Conservation (phyloP, 352 stramenopile genomes). For the Phytophthora chlamydospora region DNA sequence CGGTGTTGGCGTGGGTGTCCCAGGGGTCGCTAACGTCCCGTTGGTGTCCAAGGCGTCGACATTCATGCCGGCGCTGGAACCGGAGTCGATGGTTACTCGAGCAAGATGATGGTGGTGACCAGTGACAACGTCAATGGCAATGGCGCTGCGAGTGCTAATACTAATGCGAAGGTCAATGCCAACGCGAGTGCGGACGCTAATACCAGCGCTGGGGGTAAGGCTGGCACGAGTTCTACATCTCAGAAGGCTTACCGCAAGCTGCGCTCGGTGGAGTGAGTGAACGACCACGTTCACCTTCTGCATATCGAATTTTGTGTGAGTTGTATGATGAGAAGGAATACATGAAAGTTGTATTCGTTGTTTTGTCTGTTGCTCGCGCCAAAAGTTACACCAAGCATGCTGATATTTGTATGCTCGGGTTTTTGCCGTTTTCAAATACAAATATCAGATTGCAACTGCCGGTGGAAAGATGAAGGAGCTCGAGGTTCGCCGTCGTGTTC, state of each 20-base stretch:
- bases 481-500: constrained; percentile 12
- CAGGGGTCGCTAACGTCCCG: neutral
- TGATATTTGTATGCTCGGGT: neutral
- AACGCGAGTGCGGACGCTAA: too few relatives aligned
- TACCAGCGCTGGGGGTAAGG: constrained; percentile 8
- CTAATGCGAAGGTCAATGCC: constrained; percentile 5
- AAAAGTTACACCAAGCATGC: neutral
- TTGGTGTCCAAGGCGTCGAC: constrained; percentile 2
- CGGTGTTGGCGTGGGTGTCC: neutral
- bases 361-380: too few relatives aligned
- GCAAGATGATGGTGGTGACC: constrained; percentile 10
- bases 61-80: constrained; percentile 4
- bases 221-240: neutral
- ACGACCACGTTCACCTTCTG: neutral
- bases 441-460: constrained; percentile 19
- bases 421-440: neutral
- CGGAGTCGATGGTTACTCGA: constrained; percentile 9
- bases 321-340: too few relatives aligned
- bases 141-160: constrained; percentile 9
- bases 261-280: neutral
- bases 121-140: too few relatives aligned
- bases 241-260: constrained; percentile 15
- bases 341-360: too few relatives aligned
- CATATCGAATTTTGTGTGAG: too few relatives aligned
- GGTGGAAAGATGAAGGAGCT: constrained; percentile 19